Percentiles rank a stretch among this genome's conserved stretches.
Evolutionary conservation across 495 filamentous ascomycete genomes (phyloP).

Genomic region (Penicillium silybi): DNA sequence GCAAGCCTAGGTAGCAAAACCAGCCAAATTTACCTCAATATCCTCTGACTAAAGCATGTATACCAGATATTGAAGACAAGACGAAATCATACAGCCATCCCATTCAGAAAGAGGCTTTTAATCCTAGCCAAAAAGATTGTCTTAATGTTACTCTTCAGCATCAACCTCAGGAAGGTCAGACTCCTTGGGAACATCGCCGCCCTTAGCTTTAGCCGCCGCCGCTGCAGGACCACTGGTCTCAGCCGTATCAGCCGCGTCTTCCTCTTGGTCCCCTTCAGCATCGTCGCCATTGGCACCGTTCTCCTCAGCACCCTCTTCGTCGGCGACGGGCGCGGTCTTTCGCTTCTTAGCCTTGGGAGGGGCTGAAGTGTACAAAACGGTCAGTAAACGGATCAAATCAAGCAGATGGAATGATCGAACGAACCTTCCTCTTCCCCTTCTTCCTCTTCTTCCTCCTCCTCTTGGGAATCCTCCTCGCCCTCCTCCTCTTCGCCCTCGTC

Average conservation of each 20-base stretch:
- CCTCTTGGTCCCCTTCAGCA: conserved; percentile 29
- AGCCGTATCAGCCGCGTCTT: conserved; percentile 29
- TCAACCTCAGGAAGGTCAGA: conserved; percentile 41
- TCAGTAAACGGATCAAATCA: conserved; percentile 6
- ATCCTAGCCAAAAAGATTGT: neutral
- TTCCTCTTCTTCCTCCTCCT: conserved; percentile 30
- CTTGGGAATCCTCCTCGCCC: conserved; percentile 16
- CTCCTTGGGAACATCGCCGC: conserved; percentile 44
- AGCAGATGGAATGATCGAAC: neutral
- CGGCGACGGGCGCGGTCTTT: conserved; percentile 13
- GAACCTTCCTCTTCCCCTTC: conserved; percentile 26
- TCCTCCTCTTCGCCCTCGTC: conserved; percentile 41
- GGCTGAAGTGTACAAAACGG: conserved; percentile 13
- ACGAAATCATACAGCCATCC: neutral
- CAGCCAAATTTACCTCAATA: neutral
- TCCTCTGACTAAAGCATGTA: neutral
- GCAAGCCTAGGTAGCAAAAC: too few species aligned
- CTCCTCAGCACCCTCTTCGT: conserved; percentile 31
- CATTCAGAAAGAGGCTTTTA: neutral
- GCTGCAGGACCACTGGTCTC: conserved; percentile 41
- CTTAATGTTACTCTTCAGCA: conserved; percentile 22
- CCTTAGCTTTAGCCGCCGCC: conserved; percentile 42
- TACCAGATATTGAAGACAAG: neutral
- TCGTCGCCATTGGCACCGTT: conserved; percentile 7
- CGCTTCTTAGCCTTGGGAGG: conserved; percentile 39